A percentile compares a stretch with the other conserved stretches of the same genome.
phyloP scores from a whole-genome alignment of 2,329 filamentous ascomycete genomes.

The Clarireedia paspali region DNA sequence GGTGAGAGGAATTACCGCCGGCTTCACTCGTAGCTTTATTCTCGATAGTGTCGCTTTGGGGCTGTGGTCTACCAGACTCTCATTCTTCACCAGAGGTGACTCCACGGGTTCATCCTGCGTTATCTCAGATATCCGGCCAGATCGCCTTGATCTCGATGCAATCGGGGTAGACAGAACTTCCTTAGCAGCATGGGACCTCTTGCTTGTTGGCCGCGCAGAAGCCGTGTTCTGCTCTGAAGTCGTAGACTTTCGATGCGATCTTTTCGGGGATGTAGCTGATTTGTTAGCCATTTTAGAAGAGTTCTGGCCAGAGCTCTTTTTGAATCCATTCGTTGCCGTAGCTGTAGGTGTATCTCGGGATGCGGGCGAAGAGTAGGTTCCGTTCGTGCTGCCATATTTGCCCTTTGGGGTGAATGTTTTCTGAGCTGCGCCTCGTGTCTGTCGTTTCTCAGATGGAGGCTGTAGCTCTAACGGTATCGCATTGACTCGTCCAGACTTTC shows the following conservation, averaged over 20 bases:
- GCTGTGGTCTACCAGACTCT: conserved; percentile 17
- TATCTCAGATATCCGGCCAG: conserved; percentile 18
- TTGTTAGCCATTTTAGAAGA: conserved; percentile 19
- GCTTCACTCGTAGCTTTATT: conserved; percentile 42
- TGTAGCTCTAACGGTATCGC: conserved; percentile 44
- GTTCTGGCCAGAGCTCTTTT: conserved; percentile 15
- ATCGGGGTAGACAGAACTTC: conserved; percentile 16
- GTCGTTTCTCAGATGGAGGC: conserved; percentile 41
- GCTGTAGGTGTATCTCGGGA: conserved; percentile 14
- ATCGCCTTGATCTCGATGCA: conserved; percentile 19
- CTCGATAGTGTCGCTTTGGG: conserved; percentile 31
- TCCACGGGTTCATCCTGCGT: conserved; percentile 13
- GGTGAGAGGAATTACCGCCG: conserved; percentile 47
- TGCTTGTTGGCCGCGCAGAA: conserved; percentile 19
- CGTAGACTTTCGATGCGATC: conserved; percentile 24
- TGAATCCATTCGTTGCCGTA: conserved; percentile 17
- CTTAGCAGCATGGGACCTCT: conserved; percentile 15
- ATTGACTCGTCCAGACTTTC: conserved; percentile 60
- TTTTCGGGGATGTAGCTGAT: conserved; percentile 22
- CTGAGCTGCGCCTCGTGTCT: conserved; percentile 41
- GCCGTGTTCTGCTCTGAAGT: conserved; percentile 20
- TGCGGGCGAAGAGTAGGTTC: conserved; percentile 13
- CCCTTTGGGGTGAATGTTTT: conserved; percentile 23
- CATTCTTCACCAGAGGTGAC: conserved; percentile 12
- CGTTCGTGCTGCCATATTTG: conserved; percentile 21